These are phyloP conservation scores for Solanum microdontum DNA, from an alignment of 257 asterid species.

Conservation along the genomic window DNA sequence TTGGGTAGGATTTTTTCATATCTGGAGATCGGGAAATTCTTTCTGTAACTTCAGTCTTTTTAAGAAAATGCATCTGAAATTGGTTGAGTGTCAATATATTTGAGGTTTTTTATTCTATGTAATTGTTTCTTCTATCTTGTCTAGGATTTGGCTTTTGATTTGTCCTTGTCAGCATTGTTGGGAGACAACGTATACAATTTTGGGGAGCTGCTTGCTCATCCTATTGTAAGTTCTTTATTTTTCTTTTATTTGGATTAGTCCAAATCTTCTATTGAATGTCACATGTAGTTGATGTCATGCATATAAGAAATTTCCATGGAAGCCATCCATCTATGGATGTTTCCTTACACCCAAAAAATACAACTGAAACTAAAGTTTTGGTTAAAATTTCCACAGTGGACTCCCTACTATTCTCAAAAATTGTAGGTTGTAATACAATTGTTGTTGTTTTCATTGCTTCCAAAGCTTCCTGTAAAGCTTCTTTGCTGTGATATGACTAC, in stretches of 20 bases:
- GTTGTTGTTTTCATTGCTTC: not conserved
- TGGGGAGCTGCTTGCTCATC: not conserved
- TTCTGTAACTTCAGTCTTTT: not conserved
- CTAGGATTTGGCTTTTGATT: not conserved
- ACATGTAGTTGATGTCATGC: not conserved
- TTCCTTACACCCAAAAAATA: not conserved
- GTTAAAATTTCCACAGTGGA: not conserved
- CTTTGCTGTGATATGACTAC: not conserved
- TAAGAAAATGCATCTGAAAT: not conserved
- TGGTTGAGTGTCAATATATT: not conserved
- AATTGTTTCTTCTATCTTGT: not conserved
- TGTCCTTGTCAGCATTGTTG: not conserved
- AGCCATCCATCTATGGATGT: not conserved
- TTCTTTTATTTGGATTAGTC: not conserved
- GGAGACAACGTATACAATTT: slow-evolving; percentile 1
- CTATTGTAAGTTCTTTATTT: not conserved
- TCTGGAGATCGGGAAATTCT: not conserved
- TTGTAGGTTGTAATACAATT: not conserved
- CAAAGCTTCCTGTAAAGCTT: not conserved
- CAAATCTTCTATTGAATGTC: not conserved
- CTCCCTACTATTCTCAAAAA: not conserved
- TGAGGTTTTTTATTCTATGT: not conserved
- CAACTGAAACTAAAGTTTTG: not conserved
- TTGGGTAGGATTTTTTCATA: not conserved
- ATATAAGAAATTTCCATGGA: not conserved